These are phyloP conservation scores for Bipolaris oryzae DNA, from an alignment of 2,329 filamentous ascomycete genomes.

Conservation along the genomic window DNA sequence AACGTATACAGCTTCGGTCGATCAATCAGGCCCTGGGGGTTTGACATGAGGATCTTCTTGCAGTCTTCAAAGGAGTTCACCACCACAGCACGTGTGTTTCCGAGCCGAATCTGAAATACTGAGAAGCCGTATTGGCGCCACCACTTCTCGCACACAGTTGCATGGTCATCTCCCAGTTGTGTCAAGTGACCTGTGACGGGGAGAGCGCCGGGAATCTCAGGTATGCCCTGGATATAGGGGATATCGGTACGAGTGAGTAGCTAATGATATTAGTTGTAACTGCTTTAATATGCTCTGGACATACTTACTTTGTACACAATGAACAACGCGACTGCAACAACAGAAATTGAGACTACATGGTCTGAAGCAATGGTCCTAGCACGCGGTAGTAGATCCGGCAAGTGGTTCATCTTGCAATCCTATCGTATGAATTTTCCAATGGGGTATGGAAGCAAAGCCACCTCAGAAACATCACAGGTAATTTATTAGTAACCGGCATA, in stretches of 20 bases:
- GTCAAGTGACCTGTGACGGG: slow-evolving; percentile 60
- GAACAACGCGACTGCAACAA: background rate
- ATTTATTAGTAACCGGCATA: slow-evolving; percentile 6
- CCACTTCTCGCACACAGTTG: slow-evolving; percentile 58
- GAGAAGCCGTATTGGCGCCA: slow-evolving; percentile 56
- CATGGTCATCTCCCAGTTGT: slow-evolving; percentile 60
- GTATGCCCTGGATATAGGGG: slow-evolving; percentile 56
- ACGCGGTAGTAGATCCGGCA: slow-evolving; percentile 4
- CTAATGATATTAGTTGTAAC: background rate
- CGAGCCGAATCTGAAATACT: slow-evolving; percentile 60
- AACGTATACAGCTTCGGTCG: slow-evolving; percentile 60
- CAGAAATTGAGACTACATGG: background rate
- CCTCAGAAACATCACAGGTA: background rate
- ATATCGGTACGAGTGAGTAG: slow-evolving; percentile 53
- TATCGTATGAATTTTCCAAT: background rate
- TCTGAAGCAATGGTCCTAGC: slow-evolving; percentile 2
- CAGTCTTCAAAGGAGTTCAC: slow-evolving; percentile 61
- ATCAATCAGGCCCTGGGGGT: slow-evolving; percentile 59
- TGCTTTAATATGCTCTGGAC: too few relatives aligned
- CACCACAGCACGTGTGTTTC: slow-evolving; percentile 60
- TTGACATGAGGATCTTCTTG: slow-evolving; percentile 57
- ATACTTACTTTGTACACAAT: slow-evolving; percentile 10
- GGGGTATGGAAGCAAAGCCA: background rate
- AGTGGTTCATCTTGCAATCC: slow-evolving; percentile 3
- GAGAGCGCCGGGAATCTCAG: slow-evolving; percentile 58